A percentile compares a stretch with the other conserved stretches of the same genome.
phyloP scores from a whole-genome alignment of 169 alveolate genomes.

The Plasmodium fragile region DNA sequence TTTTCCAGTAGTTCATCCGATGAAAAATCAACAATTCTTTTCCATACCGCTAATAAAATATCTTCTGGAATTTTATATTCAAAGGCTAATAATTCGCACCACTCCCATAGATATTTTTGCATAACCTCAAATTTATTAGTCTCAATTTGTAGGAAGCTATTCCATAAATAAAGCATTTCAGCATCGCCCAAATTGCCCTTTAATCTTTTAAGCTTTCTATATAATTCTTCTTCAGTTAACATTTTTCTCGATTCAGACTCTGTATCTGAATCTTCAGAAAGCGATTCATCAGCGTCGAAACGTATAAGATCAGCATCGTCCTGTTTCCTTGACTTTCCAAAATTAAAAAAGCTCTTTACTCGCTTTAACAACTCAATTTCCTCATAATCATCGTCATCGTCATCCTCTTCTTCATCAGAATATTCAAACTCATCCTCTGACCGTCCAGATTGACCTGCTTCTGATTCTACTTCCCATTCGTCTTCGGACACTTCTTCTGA shows the following conservation, averaged over 20 bases:
- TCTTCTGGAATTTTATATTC: constrained; percentile 31
- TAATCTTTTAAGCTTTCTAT: not conserved
- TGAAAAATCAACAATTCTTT: constrained; percentile 11
- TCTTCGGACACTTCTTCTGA: constrained; percentile 11
- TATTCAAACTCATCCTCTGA: not conserved
- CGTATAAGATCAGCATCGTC: not conserved
- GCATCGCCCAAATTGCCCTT: not conserved
- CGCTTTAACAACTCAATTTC: not conserved
- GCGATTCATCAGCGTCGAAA: not conserved
- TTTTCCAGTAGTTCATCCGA: constrained; percentile 11
- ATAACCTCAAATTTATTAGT: constrained; percentile 11
- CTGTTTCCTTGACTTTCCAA: not conserved
- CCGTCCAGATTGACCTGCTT: not conserved
- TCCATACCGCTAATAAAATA: constrained; percentile 12
- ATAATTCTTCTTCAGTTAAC: constrained; percentile 17
- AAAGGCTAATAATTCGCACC: constrained; percentile 32
- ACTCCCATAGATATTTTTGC: constrained; percentile 20
- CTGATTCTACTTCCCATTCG: not conserved
- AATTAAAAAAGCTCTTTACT: not conserved
- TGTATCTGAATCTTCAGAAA: not conserved
- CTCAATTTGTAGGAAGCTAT: constrained; percentile 1
- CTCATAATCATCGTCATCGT: not conserved
- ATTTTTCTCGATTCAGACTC: not conserved
- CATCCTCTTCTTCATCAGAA: not conserved
- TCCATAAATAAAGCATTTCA: constrained; percentile 13